phyloP scores from a whole-genome alignment of 2,329 filamentous ascomycete genomes.

The Alternaria hordeiaustralica region DNA sequence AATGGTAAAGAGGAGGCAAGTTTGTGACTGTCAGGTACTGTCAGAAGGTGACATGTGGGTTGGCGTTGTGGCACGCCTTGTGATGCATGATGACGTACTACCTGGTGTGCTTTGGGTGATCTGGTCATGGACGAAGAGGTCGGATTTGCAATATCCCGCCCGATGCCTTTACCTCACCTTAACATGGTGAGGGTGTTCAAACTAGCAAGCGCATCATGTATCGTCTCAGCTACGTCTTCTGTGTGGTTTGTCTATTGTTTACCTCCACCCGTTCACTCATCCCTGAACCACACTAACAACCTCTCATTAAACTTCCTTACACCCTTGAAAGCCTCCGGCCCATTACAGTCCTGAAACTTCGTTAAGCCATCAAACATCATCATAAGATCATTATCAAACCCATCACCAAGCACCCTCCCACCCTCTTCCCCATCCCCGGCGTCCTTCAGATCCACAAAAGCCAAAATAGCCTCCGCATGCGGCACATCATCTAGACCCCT shows the following conservation, averaged over 20 bases:
- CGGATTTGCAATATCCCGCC: no score
- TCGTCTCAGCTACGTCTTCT: not conserved
- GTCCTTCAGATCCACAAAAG: conserved; percentile 10
- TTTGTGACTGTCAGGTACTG: no score
- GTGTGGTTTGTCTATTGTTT: not conserved
- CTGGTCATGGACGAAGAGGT: no score
- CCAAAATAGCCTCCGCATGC: conserved; percentile 11
- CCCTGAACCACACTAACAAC: conserved; percentile 15
- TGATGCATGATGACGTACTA: not conserved
- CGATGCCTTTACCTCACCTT: no score
- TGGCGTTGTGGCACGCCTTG: not conserved
- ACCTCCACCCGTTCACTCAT: not conserved
- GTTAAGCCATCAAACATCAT: conserved; percentile 21
- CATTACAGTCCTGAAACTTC: conserved; percentile 12
- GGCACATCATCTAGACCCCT: not conserved
- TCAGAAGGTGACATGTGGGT: not conserved
- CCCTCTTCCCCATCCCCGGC: not conserved
- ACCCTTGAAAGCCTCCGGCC: conserved; percentile 11
- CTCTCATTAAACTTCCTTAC: conserved; percentile 11
- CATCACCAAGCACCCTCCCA: not conserved
- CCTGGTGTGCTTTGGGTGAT: not conserved
- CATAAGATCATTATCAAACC: conserved; percentile 14
- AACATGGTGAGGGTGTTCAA: no score
- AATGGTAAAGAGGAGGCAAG: not conserved
- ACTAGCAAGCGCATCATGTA: no score